Evolutionary conservation across 257 asterid genomes (phyloP).

Genomic region (Solanum sejunctum): DNA sequence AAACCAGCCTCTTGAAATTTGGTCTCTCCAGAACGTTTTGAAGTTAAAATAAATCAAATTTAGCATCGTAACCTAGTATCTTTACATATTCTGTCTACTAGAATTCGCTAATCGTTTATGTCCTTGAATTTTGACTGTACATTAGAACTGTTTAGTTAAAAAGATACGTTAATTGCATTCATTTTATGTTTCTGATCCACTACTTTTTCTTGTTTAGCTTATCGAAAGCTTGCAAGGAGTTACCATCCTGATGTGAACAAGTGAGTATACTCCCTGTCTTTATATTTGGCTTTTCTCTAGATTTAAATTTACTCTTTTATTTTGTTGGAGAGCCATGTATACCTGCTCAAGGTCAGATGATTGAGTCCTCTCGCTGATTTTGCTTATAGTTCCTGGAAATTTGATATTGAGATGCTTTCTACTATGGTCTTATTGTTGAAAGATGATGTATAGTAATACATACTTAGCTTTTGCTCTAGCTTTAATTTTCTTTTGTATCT

Average conservation of each 20-base stretch:
- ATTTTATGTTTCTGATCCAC: not conserved
- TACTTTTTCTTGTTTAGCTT: constrained; percentile 43
- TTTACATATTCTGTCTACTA: not conserved
- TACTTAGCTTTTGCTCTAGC: not conserved
- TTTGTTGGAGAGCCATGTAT: not conserved
- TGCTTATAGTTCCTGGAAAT: not conserved
- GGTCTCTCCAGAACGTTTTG: not conserved
- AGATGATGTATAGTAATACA: not conserved
- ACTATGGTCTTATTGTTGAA: not conserved
- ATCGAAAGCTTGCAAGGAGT: constrained; percentile 91
- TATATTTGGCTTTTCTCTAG: not conserved
- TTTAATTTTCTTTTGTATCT: not conserved
- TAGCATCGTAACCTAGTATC: not conserved
- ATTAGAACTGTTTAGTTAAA: not conserved
- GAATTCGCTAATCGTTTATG: not conserved
- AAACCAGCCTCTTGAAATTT: not conserved
- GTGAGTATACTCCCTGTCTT: constrained; percentile 26
- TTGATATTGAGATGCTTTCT: not conserved
- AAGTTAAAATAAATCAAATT: not conserved
- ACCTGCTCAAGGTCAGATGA: not conserved
- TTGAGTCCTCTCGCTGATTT: not conserved
- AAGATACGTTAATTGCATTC: not conserved
- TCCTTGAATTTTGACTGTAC: not conserved
- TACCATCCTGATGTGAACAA: constrained; percentile 97
- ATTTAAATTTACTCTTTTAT: not conserved